A percentile compares a stretch with the other conserved stretches of the same genome.
phyloP scores from a whole-genome alignment of 2,329 filamentous ascomycete species.

The Colletotrichum simmondsii region DNA sequence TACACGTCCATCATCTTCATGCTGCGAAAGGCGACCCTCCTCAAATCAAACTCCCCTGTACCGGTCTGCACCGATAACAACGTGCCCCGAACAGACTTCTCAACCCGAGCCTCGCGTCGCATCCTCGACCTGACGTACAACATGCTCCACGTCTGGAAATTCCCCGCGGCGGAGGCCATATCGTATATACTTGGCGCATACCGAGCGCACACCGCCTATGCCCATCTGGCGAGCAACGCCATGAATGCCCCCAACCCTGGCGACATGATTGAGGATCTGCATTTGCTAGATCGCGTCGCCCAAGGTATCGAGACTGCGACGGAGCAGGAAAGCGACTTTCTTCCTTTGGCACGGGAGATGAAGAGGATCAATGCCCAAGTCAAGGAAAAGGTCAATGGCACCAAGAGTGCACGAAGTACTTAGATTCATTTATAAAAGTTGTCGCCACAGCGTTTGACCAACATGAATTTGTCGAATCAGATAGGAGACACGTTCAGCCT shows the following conservation, averaged over 20 bases:
- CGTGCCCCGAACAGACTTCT: slow-evolving; percentile 1
- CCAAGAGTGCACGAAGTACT: not conserved
- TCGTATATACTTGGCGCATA: slow-evolving; percentile 7
- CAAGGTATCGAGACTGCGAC: slow-evolving; percentile 5
- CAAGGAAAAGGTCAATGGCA: not conserved
- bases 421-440: not conserved
- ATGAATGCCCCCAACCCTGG: not conserved
- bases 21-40: slow-evolving; percentile 41
- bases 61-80: slow-evolving; percentile 7
- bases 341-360: slow-evolving; percentile 10
- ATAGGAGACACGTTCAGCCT: not conserved
- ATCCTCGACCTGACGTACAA: slow-evolving; percentile 16
- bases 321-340: slow-evolving; percentile 16
- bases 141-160: slow-evolving; percentile 6
- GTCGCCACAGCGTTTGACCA: too few species aligned
- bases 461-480: not conserved
- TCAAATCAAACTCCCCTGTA: slow-evolving; percentile 11
- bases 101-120: slow-evolving; percentile 13
- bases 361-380: slow-evolving; percentile 11
- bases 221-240: slow-evolving; percentile 16
- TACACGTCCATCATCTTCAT: slow-evolving; percentile 47
- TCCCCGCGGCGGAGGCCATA: not conserved
- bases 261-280: not conserved
- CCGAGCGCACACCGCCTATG: slow-evolving; percentile 11
- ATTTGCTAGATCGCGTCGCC: slow-evolving; percentile 14